Evolutionary conservation across 148 eudicot genomes (phyloP).

Genomic region (Camellia sinensis): DNA sequence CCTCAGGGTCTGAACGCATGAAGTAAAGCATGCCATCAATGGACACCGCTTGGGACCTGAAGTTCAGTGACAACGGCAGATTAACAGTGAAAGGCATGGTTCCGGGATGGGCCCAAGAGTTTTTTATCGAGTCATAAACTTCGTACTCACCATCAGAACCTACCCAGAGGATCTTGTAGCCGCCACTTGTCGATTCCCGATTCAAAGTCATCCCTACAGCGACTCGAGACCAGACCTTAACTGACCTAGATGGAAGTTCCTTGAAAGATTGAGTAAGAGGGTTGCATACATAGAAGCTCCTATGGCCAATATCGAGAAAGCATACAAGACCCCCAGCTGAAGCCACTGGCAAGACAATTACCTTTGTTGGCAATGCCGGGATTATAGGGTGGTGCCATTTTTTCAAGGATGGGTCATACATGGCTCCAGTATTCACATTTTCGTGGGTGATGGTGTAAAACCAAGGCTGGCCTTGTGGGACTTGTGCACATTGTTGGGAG

Average conservation of each 20-base stretch:
- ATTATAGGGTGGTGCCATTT: slow-evolving; percentile 76
- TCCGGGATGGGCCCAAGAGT: slow-evolving; percentile 62
- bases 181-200: slow-evolving; percentile 32
- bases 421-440: slow-evolving; percentile 58
- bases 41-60: slow-evolving; percentile 63
- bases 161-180: slow-evolving; percentile 81
- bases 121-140: slow-evolving; percentile 61
- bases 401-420: slow-evolving; percentile 64
- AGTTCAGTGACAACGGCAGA: slow-evolving; percentile 65
- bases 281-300: slow-evolving; percentile 67
- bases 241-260: slow-evolving; percentile 70
- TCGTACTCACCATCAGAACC: slow-evolving; percentile 73
- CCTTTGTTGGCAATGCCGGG: slow-evolving; percentile 56
- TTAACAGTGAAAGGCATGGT: slow-evolving; percentile 50
- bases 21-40: slow-evolving; percentile 53
- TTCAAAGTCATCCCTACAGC: slow-evolving; percentile 74
- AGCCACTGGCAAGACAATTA: slow-evolving; percentile 71
- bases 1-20: slow-evolving; percentile 77
- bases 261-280: slow-evolving; percentile 75
- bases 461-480: slow-evolving; percentile 64
- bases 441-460: slow-evolving; percentile 68
- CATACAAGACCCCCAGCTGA: slow-evolving; percentile 93
- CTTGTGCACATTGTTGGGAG: slow-evolving; percentile 58
- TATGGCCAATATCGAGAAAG: slow-evolving; percentile 62
- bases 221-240: slow-evolving; percentile 70